phyloP scores from a whole-genome alignment of 2,329 filamentous ascomycete species.

The Fusarium sacchari region DNA sequence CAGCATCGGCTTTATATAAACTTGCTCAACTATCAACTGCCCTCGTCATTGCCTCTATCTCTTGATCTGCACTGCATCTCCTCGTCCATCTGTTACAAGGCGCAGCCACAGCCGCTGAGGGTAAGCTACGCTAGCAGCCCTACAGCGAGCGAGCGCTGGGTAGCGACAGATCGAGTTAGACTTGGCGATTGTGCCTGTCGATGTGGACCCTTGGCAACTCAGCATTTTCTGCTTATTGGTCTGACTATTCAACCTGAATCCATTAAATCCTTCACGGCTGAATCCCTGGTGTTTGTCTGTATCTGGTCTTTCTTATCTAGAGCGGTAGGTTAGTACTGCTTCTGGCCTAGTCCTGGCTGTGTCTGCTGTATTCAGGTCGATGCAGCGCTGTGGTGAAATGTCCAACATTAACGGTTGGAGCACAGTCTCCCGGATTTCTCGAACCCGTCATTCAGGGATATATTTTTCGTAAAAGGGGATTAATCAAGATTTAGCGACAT shows the following conservation, averaged over 20 bases:
- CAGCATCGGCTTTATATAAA: background rate
- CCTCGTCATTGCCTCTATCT: background rate
- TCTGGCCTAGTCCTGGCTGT: conserved; percentile 5
- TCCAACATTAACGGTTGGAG: no score
- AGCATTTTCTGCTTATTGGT: background rate
- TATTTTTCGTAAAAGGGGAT: background rate
- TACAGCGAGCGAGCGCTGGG: conserved; percentile 21
- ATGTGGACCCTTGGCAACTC: background rate
- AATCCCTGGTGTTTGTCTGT: background rate
- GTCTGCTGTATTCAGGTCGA: background rate
- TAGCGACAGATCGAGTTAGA: conserved; percentile 27
- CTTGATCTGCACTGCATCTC: background rate
- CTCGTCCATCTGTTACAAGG: conserved; percentile 1
- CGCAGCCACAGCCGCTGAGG: conserved; percentile 14
- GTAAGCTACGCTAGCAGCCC: conserved; percentile 14
- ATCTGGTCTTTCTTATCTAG: background rate
- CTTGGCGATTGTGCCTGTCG: background rate
- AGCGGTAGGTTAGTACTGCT: conserved; percentile 19
- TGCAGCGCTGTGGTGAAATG: background rate
- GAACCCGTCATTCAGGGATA: background rate
- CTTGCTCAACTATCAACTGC: background rate
- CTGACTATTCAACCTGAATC: no score
- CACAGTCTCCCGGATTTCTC: background rate
- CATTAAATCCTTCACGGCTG: background rate
- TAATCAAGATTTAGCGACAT: no score